These are phyloP conservation scores for Tuber melanosporum DNA, from an alignment of 495 filamentous ascomycete species.

Conservation along the genomic window DNA sequence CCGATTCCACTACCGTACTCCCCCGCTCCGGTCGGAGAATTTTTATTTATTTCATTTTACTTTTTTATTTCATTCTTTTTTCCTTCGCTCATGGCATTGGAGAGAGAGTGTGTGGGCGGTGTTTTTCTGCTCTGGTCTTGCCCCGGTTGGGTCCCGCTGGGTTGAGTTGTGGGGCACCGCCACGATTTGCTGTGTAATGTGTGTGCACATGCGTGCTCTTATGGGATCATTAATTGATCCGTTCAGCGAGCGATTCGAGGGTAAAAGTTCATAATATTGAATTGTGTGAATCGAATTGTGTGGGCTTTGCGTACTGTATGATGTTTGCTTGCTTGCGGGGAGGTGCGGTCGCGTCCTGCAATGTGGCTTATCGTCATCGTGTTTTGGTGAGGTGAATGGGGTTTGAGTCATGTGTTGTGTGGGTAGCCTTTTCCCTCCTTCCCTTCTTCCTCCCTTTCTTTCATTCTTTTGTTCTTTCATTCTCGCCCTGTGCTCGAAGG, in stretches of 20 bases:
- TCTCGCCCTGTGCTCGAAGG: background rate
- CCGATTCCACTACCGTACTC: background rate
- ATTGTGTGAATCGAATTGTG: background rate
- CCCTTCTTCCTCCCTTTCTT: background rate
- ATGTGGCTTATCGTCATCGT: background rate
- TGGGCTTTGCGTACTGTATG: background rate
- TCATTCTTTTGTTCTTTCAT: background rate
- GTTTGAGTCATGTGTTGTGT: background rate
- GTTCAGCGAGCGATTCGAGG: background rate
- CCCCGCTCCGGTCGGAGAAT: background rate
- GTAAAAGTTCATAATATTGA: background rate
- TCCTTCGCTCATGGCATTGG: background rate
- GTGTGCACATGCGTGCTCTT: background rate
- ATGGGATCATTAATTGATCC: background rate
- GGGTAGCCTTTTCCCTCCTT: background rate
- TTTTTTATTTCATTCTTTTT: background rate
- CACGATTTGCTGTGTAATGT: background rate
- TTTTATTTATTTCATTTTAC: background rate
- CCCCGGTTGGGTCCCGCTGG: background rate
- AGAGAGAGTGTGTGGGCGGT: background rate
- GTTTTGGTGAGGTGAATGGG: conserved; percentile 1
- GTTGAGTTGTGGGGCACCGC: background rate
- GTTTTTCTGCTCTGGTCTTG: background rate
- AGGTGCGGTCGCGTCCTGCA: background rate
- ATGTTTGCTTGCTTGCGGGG: background rate